phyloP scores from a whole-genome alignment of 768 basidiomycete species.

The Amanita pallidorosea region DNA sequence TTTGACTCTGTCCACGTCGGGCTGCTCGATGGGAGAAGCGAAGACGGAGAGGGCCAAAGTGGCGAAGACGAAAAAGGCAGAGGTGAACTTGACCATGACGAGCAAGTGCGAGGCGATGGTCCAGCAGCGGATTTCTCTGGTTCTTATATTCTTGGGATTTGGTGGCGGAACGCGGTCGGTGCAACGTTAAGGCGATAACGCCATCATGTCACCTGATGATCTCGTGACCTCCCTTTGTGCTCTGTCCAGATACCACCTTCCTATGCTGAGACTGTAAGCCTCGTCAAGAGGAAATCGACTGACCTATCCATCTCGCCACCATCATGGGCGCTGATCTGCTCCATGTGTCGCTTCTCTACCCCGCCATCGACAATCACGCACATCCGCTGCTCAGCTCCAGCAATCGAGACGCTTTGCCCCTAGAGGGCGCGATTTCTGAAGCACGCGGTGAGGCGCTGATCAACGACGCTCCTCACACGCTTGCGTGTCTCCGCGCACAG shows the following conservation, averaged over 20 bases:
- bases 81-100: conserved; percentile 5
- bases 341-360: conserved; percentile 24
- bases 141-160: neutral
- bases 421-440: conserved; percentile 61
- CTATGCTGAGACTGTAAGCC: no score
- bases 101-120: neutral
- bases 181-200: no score
- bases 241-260: no score
- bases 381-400: conserved; percentile 52
- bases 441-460: conserved; percentile 41
- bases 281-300: no score
- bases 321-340: conserved; percentile 9
- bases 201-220: no score
- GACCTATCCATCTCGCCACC: no score
- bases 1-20: neutral
- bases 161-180: no score
- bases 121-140: neutral
- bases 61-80: neutral
- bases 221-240: no score
- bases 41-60: neutral
- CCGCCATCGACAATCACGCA: conserved; percentile 73
- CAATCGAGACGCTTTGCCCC: conserved; percentile 34
- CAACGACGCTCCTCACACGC: conserved; percentile 40
- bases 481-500: conserved; percentile 50
- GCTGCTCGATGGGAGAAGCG: conserved; percentile 1